Percentiles rank a stretch among this genome's conserved stretches.
Conservation (phyloP, 169 alveolate genomes). For the Prorocentrum cordatum region DNA sequence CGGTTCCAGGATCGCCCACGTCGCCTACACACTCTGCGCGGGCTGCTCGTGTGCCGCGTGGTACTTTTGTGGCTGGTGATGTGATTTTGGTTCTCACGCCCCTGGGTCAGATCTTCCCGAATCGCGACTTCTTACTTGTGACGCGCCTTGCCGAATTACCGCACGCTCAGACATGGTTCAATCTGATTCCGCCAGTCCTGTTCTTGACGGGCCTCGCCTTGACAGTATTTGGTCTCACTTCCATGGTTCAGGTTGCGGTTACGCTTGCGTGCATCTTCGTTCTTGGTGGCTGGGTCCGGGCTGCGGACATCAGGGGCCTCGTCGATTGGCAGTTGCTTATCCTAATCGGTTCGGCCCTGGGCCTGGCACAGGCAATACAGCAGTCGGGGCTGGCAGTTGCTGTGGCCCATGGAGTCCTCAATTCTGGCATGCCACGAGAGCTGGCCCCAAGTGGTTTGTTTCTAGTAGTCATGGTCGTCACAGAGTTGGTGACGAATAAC, state of each 20-base stretch:
- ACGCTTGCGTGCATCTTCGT: conserved; percentile 10
- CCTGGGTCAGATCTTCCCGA: background rate
- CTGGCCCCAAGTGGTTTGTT: conserved; percentile 12
- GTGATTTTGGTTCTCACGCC: conserved; percentile 18
- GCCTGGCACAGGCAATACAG: conserved; percentile 43
- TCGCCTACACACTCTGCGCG: too few relatives aligned
- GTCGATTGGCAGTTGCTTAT: conserved; percentile 55
- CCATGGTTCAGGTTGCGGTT: conserved; percentile 40
- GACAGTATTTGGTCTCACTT: background rate
- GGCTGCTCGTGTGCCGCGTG: too few relatives aligned
- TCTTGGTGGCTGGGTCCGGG: conserved; percentile 38
- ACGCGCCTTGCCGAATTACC: conserved; percentile 27
- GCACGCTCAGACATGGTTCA: background rate
- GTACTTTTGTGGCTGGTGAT: conserved; percentile 31
- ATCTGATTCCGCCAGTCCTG: conserved; percentile 9
- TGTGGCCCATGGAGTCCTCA: background rate
- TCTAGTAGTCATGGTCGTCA: conserved; percentile 19
- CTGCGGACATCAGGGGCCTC: conserved; percentile 23
- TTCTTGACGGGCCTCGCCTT: conserved; percentile 4
- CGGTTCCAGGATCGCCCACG: too few relatives aligned
- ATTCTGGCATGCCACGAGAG: conserved; percentile 12
- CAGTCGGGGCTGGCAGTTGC: conserved; percentile 45
- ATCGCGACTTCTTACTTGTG: background rate
- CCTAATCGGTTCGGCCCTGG: conserved; percentile 32
- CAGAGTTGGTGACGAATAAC: conserved; percentile 50